Conservation (phyloP, 1,139 yeast genomes). For the Saccharomyces hybrid region DNA sequence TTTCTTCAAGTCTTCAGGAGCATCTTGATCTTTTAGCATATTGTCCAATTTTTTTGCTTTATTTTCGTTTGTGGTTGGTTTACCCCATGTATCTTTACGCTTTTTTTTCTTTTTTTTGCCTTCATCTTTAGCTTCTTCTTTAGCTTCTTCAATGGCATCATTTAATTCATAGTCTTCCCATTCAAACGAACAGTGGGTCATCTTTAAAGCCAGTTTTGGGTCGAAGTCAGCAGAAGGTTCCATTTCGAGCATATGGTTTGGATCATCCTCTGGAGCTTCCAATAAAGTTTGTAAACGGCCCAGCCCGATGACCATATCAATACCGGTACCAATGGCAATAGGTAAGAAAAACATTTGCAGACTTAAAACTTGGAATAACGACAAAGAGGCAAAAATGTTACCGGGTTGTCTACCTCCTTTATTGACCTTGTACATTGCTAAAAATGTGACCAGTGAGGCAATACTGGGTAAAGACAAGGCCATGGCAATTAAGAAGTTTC, state of each 20-base stretch:
- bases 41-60: constrained; percentile 18
- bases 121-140: constrained; percentile 16
- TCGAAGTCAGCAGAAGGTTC: constrained; percentile 1
- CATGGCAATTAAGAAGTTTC: constrained; percentile 54
- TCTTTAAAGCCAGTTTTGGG: constrained; percentile 37
- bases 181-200: constrained; percentile 50
- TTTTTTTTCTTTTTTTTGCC: constrained; percentile 12
- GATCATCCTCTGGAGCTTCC: constrained; percentile 36
- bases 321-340: constrained; percentile 47
- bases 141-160: constrained; percentile 28
- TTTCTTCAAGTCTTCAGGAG: constrained; percentile 22
- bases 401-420: constrained; percentile 49
- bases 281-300: constrained; percentile 52
- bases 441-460: constrained; percentile 67
- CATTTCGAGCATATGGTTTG: constrained; percentile 9
- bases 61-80: constrained; percentile 2
- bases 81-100: constrained; percentile 10
- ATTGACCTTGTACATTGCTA: constrained; percentile 53
- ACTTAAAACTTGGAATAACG: constrained; percentile 63
- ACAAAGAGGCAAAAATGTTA: constrained; percentile 68
- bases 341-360: constrained; percentile 68
- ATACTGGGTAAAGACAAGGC: constrained; percentile 56
- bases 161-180: constrained; percentile 51
- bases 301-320: constrained; percentile 64
- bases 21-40: constrained; percentile 18